Evolutionary conservation across 2,329 filamentous ascomycete genomes (phyloP), one percentile per base, ranked within the genome.

Genomic region (Venturia aucupariae): DNA sequence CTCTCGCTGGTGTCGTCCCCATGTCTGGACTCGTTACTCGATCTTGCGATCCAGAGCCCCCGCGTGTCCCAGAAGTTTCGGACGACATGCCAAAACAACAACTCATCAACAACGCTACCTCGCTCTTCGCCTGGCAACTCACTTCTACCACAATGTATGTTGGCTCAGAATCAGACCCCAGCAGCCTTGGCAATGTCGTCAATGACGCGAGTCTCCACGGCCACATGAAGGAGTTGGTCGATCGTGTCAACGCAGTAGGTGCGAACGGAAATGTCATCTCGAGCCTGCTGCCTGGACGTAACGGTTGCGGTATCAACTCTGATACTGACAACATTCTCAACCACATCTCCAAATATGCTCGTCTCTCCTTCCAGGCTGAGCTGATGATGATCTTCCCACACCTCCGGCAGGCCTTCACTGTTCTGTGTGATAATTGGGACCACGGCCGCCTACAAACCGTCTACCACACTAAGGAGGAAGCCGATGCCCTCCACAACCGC

Each of bases 61-160:
- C 64, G 61, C 24, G 27, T 64, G 46, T 46, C 10, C 27, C 41
- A 24, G n/a, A 27, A n/a, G n/a, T n/a, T 13, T 15, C n/a, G 1
- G 35, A 24, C 32, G 15, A 17, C 3, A 22, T 13, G 6, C 22
- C 24, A 15, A 44, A 30, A 7, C 10, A 17, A 3, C 55, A 69
- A 42, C 59, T 62, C 38, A 41, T 66, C 57, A 64, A 63, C 39
- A 71, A 70, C 61, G 66, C 70, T 27, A 72, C 71, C 27, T 66
- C 61, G 13, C 51, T 70, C 59, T 68, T 72, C 62, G 71, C 70
- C 39, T 72, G 70, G 67, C 70, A 71, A 59, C 61, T 74, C 42
- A 68, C 70, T 15, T 27, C 62, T 32, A 38, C 24, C 62, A 27
- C n/a, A 22, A 13, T n/a, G 24, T 10, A 10, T n/a, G 27, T 57